Evolutionary conservation across 768 basidiomycete genomes (phyloP).

Genomic region (Tricholoma furcatifolium): DNA sequence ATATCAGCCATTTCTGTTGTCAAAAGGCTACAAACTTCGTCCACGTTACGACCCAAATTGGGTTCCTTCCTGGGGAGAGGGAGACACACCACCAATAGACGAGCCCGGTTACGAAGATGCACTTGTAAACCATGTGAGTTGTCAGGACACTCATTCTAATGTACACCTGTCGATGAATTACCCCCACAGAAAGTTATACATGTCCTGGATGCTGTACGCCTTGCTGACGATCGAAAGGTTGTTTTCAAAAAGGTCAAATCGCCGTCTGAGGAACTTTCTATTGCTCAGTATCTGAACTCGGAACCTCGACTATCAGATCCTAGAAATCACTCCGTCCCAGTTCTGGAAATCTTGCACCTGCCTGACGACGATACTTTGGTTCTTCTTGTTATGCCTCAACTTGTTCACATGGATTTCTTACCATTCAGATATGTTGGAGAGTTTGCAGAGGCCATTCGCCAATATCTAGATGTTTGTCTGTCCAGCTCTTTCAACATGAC

Average conservation of each 20-base stretch:
- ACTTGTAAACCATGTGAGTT: not conserved
- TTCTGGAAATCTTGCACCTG: conserved; percentile 1
- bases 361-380: conserved; percentile 4
- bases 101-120: not conserved
- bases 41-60: not conserved
- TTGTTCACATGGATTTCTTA: conserved; percentile 3
- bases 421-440: conserved; percentile 14
- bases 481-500: not conserved
- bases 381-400: conserved; percentile 14
- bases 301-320: conserved; percentile 2
- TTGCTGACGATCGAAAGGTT: conserved; percentile 6
- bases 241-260: conserved; percentile 2
- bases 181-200: not conserved
- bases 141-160: no score
- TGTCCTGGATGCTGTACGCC: conserved; percentile 1
- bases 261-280: conserved; percentile 2
- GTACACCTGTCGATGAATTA: no score
- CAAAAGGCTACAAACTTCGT: not conserved
- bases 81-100: no score
- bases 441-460: conserved; percentile 7
- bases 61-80: not conserved
- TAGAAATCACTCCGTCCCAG: conserved; percentile 10
- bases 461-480: conserved; percentile 7
- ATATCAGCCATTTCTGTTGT: not conserved
- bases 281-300: conserved; percentile 3